phyloP scores from a whole-genome alignment of 306 rosid species.

The Delonix regia region DNA sequence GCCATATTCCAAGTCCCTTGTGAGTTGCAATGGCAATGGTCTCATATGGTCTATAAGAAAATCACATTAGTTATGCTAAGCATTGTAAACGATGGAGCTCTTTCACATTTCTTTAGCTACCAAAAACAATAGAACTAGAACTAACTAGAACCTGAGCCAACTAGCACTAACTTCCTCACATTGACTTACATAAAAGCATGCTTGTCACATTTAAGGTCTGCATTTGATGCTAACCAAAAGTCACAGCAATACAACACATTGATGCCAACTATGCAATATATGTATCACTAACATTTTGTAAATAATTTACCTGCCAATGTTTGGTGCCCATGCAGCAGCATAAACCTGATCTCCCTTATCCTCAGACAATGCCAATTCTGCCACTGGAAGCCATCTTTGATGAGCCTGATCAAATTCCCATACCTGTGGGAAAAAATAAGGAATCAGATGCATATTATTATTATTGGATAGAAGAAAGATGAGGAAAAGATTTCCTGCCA shows the following conservation, averaged over 20 bases:
- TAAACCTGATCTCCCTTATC: constrained; percentile 73
- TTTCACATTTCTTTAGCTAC: constrained; percentile 25
- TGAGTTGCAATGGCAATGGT: constrained; percentile 77
- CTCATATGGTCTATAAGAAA: constrained; percentile 68
- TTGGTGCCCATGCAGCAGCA: constrained; percentile 92
- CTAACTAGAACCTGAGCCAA: background rate
- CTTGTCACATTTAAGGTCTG: background rate
- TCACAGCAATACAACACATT: constrained; percentile 20
- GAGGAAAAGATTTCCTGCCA: background rate
- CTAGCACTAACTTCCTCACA: constrained; percentile 22
- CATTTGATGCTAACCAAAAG: background rate
- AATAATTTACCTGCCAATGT: constrained; percentile 78
- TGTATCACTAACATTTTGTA: constrained; percentile 26
- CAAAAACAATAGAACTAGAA: constrained; percentile 7
- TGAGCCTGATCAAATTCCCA: constrained; percentile 98
- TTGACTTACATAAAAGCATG: constrained; percentile 18
- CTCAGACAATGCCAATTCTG: constrained; percentile 73
- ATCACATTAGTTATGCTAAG: constrained; percentile 27
- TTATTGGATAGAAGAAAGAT: constrained; percentile 1
- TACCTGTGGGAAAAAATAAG: constrained; percentile 49
- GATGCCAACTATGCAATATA: background rate
- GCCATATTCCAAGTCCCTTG: constrained; percentile 83
- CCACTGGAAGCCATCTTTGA: constrained; percentile 98
- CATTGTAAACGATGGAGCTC: background rate
- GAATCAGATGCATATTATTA: background rate